Evolutionary conservation across 352 stramenopile species (phyloP).

Genomic region (Globisporangium viniferum): DNA sequence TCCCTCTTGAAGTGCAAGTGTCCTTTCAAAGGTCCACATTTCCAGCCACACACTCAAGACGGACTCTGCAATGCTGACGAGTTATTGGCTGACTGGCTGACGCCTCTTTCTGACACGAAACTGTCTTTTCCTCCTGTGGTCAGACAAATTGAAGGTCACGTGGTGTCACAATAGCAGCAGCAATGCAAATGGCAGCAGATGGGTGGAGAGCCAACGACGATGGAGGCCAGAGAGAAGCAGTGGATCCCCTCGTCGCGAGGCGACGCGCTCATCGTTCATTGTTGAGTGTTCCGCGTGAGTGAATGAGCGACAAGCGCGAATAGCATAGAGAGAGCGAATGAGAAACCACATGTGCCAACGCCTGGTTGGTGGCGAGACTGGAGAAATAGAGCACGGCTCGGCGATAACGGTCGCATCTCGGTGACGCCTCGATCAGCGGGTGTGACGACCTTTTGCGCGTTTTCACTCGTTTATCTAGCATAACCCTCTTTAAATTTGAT

Average conservation of each 20-base stretch:
- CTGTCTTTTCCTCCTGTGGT: neutral
- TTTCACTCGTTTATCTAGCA: neutral
- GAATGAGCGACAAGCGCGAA: neutral
- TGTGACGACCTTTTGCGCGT: neutral
- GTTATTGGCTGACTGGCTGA: neutral
- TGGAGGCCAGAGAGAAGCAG: neutral
- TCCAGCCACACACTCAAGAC: neutral
- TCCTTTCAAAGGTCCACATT: conserved; percentile 2
- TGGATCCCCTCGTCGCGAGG: neutral
- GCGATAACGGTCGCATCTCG: neutral
- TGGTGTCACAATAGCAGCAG: neutral
- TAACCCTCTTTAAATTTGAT: neutral
- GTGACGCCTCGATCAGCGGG: neutral
- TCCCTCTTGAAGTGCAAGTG: neutral
- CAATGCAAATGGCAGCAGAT: neutral
- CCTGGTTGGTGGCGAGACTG: neutral
- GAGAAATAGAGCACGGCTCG: neutral
- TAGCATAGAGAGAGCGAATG: neutral
- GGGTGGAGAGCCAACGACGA: neutral
- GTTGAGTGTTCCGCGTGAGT: neutral
- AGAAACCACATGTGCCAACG: neutral
- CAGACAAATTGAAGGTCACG: neutral
- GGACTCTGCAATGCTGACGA: neutral
- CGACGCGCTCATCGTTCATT: neutral
- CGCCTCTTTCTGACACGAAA: conserved; percentile 13